Evolutionary conservation across 1,139 yeast species (phyloP), one percentile per base, ranked within the genome.

Genomic region (Zygotorulaspora mrakii): DNA sequence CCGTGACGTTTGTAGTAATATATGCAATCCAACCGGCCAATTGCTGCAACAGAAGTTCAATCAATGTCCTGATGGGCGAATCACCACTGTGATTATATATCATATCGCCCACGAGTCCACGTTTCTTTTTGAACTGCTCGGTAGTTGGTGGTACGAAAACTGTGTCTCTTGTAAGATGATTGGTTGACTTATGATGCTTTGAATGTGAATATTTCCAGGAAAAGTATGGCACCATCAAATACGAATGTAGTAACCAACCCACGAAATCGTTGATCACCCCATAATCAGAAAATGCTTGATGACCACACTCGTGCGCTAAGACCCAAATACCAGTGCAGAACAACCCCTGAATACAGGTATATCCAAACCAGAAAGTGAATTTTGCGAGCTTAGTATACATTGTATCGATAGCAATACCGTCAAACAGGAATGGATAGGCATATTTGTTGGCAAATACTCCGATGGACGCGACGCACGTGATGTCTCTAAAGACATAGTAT

Each of bases 281-380:
- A 58, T 78, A 79, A 55, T 83, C 87, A 17, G 85, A 76, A 59
- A 85, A 85, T 21, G 94, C 94, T 43, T 79, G 82, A 65, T 85
- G 95, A 39, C 95, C 95, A 69, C 95, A 85, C 67, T 85, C 95
- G 65, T 85, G 95, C 45, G 94, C 94, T 62, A 85, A 65, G 48
- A 85, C 82, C 95, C 95, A 85, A 50, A 82, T 59, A 24, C 94
- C 95, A 47, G 86, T 80, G 22, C 85, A 84, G 55, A 81, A 73
- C 50, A 83, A 69, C 35, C 94, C 86, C 53, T 78, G 77, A 31
- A 68, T 63, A 44, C 71, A 60, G 18, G 77, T 73, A 62, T 80
- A 80, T 25, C 60, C 65, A 34, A 70, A 54, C 89, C 94, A 85
- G 38, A 76, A 73, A 6, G 65, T 64, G 46, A 74, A 72, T 54